These are phyloP conservation scores for Penicillium dipodomyicola DNA, from an alignment of 495 filamentous ascomycete genomes.

Conservation along the genomic window DNA sequence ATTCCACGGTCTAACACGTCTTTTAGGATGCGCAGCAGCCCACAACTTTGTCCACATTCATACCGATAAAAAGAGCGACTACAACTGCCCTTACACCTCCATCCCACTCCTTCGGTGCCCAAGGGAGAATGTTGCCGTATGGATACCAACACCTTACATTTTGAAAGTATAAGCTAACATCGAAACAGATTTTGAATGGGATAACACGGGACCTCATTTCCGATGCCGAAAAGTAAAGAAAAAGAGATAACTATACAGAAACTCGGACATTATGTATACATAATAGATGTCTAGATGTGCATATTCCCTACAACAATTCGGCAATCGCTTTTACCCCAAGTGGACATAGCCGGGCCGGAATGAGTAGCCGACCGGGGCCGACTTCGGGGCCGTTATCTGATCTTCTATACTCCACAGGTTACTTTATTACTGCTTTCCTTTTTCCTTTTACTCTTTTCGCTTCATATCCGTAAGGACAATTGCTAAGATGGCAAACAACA, in stretches of 20 bases:
- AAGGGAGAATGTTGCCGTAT: constrained; percentile 10
- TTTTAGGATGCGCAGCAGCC: constrained; percentile 5
- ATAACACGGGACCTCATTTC: neutral
- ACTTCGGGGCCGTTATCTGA: constrained; percentile 6
- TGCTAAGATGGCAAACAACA: constrained; percentile 1
- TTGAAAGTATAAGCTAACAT: neutral
- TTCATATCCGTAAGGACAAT: neutral
- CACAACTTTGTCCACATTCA: constrained; percentile 6
- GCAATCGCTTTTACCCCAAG: constrained; percentile 3
- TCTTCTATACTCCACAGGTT: neutral
- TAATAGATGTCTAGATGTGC: neutral
- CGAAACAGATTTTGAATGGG: neutral
- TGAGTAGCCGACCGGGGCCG: constrained; percentile 4
- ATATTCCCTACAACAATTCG: neutral
- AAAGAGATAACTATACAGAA: neutral
- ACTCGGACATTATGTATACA: neutral
- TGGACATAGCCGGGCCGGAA: neutral
- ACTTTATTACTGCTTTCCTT: neutral
- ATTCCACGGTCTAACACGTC: neutral
- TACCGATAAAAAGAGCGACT: constrained; percentile 14
- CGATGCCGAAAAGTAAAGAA: neutral
- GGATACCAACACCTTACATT: neutral
- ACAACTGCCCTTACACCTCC: constrained; percentile 4
- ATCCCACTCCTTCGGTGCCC: constrained; percentile 2
- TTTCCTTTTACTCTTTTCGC: no score